Evolutionary conservation across 805 yeast genomes (phyloP).

Genomic region (Clavispora santaluciae): DNA sequence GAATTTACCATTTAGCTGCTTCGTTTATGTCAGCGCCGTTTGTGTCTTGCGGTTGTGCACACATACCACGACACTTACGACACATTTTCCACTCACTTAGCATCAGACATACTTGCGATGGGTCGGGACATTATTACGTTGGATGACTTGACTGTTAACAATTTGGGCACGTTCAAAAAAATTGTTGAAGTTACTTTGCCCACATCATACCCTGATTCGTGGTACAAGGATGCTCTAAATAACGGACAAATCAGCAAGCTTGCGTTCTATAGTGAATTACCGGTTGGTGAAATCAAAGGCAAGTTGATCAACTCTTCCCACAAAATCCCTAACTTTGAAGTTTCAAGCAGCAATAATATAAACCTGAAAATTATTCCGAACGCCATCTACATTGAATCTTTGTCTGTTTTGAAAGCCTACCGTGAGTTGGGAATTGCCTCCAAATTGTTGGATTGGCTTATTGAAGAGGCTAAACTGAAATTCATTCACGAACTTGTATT

Average conservation of each 20-base stretch:
- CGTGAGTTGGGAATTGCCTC: constrained; percentile 58
- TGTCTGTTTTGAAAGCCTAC: constrained; percentile 67
- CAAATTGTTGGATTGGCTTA: constrained; percentile 51
- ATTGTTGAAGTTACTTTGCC: constrained; percentile 55
- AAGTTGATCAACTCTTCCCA: constrained; percentile 41
- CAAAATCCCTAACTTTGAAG: constrained; percentile 27
- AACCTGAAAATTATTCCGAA: constrained; percentile 38
- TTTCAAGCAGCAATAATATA: constrained; percentile 17
- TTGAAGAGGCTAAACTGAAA: constrained; percentile 49
- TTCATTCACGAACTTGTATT: constrained; percentile 49
- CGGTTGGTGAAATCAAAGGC: constrained; percentile 75
- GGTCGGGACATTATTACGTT: constrained; percentile 44
- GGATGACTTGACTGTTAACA: constrained; percentile 58
- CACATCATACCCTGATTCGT: constrained; percentile 43
- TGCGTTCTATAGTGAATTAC: constrained; percentile 68
- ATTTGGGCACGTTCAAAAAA: constrained; percentile 52
- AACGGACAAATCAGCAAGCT: constrained; percentile 51
- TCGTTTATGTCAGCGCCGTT: background rate
- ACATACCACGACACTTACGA: background rate
- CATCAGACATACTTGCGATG: constrained; percentile 11
- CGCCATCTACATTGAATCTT: constrained; percentile 57
- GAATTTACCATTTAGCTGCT: too few relatives aligned
- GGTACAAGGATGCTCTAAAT: constrained; percentile 46
- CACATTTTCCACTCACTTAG: background rate
- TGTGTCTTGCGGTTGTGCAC: background rate